Evolutionary conservation across 768 basidiomycete species (phyloP).

Genomic region (Podaxis carcinomalis): DNA sequence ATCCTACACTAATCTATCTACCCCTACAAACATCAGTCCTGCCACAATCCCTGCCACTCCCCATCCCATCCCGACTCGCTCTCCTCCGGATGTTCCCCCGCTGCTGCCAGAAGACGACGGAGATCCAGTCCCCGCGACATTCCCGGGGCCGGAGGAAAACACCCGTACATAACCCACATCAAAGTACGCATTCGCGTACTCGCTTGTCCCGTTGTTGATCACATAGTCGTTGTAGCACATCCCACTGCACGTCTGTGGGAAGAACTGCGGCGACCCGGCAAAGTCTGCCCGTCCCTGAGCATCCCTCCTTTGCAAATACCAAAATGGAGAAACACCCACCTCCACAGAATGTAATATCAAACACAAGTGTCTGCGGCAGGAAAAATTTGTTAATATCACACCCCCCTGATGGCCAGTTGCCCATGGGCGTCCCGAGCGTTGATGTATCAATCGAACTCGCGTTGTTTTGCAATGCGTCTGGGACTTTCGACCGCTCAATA

Average conservation of each 20-base stretch:
- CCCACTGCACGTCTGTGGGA: conserved; percentile 15
- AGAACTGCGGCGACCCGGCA: conserved; percentile 13
- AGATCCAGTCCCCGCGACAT: not conserved
- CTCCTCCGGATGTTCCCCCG: not conserved
- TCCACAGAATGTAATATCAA: conserved; percentile 15
- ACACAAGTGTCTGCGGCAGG: conserved; percentile 14
- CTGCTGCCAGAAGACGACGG: not conserved
- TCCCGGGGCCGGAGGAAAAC: not conserved
- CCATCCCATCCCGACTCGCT: not conserved
- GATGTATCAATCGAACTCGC: conserved; percentile 15
- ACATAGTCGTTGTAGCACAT: conserved; percentile 14
- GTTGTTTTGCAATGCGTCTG: not conserved
- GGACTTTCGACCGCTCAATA: conserved; percentile 12
- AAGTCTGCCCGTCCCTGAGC: conserved; percentile 7
- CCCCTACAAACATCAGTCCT: no score
- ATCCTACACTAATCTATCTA: no score
- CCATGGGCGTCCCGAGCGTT: conserved; percentile 15
- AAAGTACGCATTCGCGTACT: conserved; percentile 16
- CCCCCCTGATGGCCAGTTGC: conserved; percentile 13
- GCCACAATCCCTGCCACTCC: not conserved
- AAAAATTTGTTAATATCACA: conserved; percentile 13
- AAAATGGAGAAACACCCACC: conserved; percentile 2
- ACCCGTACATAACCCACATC: conserved; percentile 15
- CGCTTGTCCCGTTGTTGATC: conserved; percentile 11
- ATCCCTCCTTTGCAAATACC: not conserved